Percentiles rank a stretch among this genome's conserved stretches.
Evolutionary conservation across 148 eudicot genomes (phyloP).

Genomic region (Mesembryanthemum crystallinum): DNA sequence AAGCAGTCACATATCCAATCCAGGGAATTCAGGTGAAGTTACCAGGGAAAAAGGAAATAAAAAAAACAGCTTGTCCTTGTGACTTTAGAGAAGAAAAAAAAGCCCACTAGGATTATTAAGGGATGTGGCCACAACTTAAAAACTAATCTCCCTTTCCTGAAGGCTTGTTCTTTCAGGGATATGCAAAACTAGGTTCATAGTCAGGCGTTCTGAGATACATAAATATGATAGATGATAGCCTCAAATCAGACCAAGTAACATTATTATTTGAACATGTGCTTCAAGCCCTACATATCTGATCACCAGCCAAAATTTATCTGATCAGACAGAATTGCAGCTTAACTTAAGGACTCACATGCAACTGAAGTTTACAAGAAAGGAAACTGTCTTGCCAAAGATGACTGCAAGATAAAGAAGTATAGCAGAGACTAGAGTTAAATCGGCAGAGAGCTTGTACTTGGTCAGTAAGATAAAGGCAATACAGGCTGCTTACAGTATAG

Average conservation of each 20-base stretch:
- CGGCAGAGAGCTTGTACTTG: not conserved
- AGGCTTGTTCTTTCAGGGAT: not conserved
- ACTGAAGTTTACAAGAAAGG: not conserved
- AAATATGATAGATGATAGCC: not conserved
- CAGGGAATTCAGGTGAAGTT: not conserved
- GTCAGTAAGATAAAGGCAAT: not conserved
- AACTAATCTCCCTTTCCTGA: not conserved
- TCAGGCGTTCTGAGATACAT: not conserved
- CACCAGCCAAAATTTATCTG: not conserved
- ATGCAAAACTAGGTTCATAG: not conserved
- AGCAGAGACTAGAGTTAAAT: not conserved
- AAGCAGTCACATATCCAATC: not conserved
- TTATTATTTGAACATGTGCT: not conserved
- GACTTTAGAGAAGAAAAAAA: too few relatives aligned
- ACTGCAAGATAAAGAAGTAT: not conserved
- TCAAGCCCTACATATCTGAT: not conserved
- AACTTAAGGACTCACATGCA: not conserved
- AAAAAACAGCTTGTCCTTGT: too few relatives aligned
- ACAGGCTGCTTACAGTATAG: not conserved
- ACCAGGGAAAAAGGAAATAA: too few relatives aligned
- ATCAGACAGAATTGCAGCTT: slow-evolving; percentile 1
- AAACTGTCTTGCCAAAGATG: not conserved
- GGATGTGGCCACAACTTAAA: not conserved
- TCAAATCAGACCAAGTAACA: not conserved
- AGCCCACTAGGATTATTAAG: not conserved